phyloP scores from a whole-genome alignment of 257 asterid species.

The Solanum ahanhuiri region DNA sequence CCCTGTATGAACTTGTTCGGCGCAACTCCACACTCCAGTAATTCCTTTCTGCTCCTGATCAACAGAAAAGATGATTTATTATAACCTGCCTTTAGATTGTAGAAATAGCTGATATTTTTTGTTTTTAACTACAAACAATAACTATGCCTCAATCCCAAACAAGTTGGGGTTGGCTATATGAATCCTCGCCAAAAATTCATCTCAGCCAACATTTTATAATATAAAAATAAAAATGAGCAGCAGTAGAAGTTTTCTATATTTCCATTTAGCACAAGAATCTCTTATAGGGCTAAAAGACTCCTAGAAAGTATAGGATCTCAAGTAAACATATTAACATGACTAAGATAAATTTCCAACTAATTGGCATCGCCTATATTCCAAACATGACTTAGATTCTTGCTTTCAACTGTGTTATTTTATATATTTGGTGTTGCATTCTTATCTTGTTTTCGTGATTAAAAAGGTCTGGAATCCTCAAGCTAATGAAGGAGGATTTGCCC shows the following conservation, averaged over 20 bases:
- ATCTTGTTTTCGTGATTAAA: conserved; percentile 8
- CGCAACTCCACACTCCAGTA: background rate
- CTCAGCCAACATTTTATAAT: background rate
- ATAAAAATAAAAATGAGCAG: background rate
- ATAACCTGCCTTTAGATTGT: background rate
- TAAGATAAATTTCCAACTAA: background rate
- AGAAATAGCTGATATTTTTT: background rate
- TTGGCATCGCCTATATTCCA: background rate
- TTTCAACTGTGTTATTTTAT: background rate
- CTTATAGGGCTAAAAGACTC: background rate
- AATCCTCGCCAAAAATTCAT: background rate
- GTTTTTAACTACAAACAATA: background rate
- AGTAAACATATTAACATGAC: background rate
- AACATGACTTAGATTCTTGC: background rate
- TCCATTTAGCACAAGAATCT: background rate
- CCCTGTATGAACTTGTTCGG: background rate
- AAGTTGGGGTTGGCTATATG: background rate
- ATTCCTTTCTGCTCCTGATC: background rate
- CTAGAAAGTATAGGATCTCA: background rate
- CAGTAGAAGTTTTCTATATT: background rate
- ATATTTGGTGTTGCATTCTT: background rate
- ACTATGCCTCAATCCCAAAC: background rate
- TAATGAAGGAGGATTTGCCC: conserved; percentile 75
- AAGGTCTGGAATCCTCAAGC: conserved; percentile 86
- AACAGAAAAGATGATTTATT: background rate